These are phyloP conservation scores for Acanthamoeba culbertsoni DNA, from an alignment of 208 protist genomes.

Conservation along the genomic window DNA sequence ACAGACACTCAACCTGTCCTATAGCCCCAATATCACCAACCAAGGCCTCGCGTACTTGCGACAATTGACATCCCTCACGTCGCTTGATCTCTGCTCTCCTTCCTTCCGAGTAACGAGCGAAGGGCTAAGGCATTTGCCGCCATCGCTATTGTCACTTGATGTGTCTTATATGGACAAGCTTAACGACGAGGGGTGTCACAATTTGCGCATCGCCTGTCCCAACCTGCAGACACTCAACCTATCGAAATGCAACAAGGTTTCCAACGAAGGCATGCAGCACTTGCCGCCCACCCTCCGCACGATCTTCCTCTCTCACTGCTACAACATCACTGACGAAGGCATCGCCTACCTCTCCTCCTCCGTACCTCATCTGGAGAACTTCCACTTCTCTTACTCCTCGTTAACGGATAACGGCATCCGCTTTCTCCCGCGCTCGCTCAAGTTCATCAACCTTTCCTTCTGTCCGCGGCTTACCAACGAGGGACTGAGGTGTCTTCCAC, in stretches of 20 bases:
- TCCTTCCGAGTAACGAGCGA: not conserved
- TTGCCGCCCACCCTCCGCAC: not conserved
- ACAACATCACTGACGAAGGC: slow-evolving; percentile 12
- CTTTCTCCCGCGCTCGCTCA: not conserved
- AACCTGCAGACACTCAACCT: not conserved
- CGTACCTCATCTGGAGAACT: not conserved
- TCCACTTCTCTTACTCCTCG: slow-evolving; percentile 2
- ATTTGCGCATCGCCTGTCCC: not conserved
- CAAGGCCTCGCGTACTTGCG: not conserved
- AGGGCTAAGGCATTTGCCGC: not conserved
- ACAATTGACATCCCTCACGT: not conserved
- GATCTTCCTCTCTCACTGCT: not conserved
- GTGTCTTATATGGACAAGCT: slow-evolving; percentile 35
- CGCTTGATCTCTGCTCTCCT: not conserved
- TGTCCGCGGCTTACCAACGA: not conserved
- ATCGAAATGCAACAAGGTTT: slow-evolving; percentile 21
- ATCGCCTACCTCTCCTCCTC: not conserved
- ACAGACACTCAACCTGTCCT: not conserved
- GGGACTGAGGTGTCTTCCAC: not conserved
- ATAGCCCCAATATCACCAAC: slow-evolving; percentile 25
- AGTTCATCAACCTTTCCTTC: not conserved
- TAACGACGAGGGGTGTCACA: not conserved
- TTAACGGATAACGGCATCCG: not conserved
- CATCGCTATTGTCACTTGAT: not conserved
- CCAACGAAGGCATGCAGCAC: not conserved